Base-by-base conservation (phyloP, 2,329 filamentous ascomycete species). In the Colletotrichum spinosum region DNA sequence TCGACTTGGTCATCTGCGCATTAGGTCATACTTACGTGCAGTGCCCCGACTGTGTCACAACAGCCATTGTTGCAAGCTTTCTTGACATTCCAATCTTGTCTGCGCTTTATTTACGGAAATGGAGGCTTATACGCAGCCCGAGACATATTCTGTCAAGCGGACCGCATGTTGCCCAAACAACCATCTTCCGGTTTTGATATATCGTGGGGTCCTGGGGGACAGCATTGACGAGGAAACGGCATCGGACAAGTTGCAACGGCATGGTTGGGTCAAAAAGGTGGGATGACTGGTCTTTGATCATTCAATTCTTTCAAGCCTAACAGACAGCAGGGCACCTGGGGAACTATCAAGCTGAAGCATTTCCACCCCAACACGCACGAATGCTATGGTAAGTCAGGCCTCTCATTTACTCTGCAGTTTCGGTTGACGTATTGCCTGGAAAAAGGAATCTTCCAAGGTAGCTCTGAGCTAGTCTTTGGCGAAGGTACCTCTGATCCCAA, bases 321-420 rank as follows among this genome's bases (percentile, higher is more conserved):
- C 13, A n/a, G 39, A 35, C 10, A 4, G 25, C 17, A 70, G 48
- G 70, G 71, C 10, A 64, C 69, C 2, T 72, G 70, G 67, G 71
- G 70, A 1, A 65, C 69, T 13, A 72, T 72, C 51, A 68, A 51
- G 8, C 65, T 70, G 35, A 66, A 70, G 15, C 71, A 72, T 38
- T 71, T 71, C 52, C 70, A 72, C 10, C 70, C 70, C 2, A 71
- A 72, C 2, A 68, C 60, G 3, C 70, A 71, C 13, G 70, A 72
- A 54, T 72, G 69, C 48, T 72, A 72, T 15, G 70, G 70, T 68
- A 49, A n/a, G 61, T n/a, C 8, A 8, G 3, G 17, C 8, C 8
- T 8, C 8, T 8, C 4, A 8, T 38, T 8, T n/a, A 33, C 5
- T 5, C 11, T n/a, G 15, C 6, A 7, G 33, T 10, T 9, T 37